Evolutionary conservation across 2,329 filamentous ascomycete genomes (phyloP).

Genomic region (Fusarium napiforme): DNA sequence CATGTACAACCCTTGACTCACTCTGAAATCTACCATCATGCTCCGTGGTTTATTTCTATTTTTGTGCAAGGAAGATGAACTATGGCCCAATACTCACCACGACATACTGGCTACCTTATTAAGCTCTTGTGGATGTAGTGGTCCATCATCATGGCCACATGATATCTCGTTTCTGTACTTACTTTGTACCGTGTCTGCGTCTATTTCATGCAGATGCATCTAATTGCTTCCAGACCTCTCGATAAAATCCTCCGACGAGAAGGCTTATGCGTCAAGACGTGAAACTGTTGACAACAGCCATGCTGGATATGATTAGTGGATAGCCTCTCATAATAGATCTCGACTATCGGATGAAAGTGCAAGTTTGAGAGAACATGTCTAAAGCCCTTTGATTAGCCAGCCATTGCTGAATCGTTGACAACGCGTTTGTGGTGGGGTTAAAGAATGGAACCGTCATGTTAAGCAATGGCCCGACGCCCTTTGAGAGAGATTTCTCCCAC

Average conservation of each 20-base stretch:
- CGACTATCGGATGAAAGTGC: neutral
- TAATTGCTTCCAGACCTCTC: neutral
- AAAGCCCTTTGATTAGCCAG: neutral
- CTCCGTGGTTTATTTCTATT: conserved; percentile 82
- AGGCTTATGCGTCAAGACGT: neutral
- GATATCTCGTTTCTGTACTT: neutral
- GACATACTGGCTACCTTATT: conserved; percentile 57
- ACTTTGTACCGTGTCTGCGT: neutral
- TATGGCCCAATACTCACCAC: conserved; percentile 74
- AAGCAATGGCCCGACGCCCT: conserved; percentile 32
- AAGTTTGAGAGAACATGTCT: neutral
- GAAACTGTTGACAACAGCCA: neutral
- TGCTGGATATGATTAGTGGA: neutral
- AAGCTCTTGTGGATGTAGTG: conserved; percentile 67
- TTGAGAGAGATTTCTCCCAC: conserved; percentile 23
- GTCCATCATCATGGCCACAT: conserved; percentile 77
- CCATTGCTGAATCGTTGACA: neutral
- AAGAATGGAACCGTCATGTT: conserved; percentile 12
- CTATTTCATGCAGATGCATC: neutral
- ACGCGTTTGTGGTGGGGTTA: conserved; percentile 25
- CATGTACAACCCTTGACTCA: conserved; percentile 72
- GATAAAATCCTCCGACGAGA: neutral
- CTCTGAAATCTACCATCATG: conserved; percentile 78
- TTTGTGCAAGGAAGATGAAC: conserved; percentile 82
- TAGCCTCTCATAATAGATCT: neutral